Evolutionary conservation across 2,329 filamentous ascomycete species (phyloP), one percentile per base, ranked within the genome.

Genomic region (Teratosphaeria nubilosa): DNA sequence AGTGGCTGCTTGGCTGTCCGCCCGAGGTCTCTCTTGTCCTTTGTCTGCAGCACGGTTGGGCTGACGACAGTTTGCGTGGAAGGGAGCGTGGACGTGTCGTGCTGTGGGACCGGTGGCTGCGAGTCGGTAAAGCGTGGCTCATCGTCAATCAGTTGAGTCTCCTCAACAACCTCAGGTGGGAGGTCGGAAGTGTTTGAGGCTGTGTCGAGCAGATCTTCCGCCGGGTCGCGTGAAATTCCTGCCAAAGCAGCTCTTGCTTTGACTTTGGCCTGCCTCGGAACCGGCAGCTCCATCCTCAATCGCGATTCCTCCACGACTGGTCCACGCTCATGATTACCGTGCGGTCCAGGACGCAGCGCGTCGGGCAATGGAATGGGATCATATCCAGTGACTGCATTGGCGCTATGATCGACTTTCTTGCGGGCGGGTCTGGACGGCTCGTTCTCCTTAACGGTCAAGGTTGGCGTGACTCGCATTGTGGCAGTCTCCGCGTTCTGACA

Each of bases 281-380:
- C 16, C 41, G 41, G n/a, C 41, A 48, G 20, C 5, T 22, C 20
- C 2, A 9, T n/a, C 20, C 22, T 22, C 16, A 48, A 48, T 56
- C 63, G 60, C 10, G 63, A 60, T 20, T 62, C 60, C 31, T 66
- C 60, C 2, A 60, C 59, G 6, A 63, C 56, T 7, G 59, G 56
- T 34, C 59, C 59, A 13, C 53, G 54, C n/a, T n/a, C 31, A 4
- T 31, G 41, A 6, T 48, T 55, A 14, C 14, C 27, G 7, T 32
- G 55, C 2, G 52, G 55, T 9, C 25, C 37, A 14, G 56, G 54
- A 31, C 59, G 58, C 16, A 62, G 37, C 13, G 37, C 37, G 16
- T 59, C 34, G 11, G 57, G 58, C 24, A 45, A 56, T n/a, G 58
- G 58, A 5, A 60, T 34, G 9, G 58, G 60, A 9, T 22, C 54